phyloP scores from a whole-genome alignment of 768 basidiomycete genomes.

The Sporobolomyces pararoseus region DNA sequence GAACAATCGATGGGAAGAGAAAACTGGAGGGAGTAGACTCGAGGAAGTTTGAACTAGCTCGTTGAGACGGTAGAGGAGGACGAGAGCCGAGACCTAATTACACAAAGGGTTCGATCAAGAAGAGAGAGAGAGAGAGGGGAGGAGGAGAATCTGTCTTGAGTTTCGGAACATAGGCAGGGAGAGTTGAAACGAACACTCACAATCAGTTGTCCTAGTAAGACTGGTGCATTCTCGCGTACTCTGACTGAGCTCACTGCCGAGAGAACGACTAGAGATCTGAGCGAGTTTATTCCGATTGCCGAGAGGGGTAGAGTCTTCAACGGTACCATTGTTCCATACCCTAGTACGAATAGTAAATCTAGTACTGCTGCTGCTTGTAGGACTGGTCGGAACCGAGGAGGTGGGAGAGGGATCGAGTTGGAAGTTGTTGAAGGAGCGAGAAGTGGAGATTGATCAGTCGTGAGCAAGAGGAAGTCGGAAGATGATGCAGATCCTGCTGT shows the following conservation, averaged over 20 bases:
- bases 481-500: neutral
- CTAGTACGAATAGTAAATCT: conserved; percentile 1
- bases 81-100: conserved; percentile 30
- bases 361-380: neutral
- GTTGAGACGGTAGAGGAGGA: conserved; percentile 37
- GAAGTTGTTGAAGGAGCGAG: conserved; percentile 3
- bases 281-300: neutral
- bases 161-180: too few relatives aligned
- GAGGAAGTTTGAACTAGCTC: conserved; percentile 27
- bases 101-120: neutral
- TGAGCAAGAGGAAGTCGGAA: conserved; percentile 1
- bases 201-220: conserved; percentile 20
- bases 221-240: neutral
- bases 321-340: neutral
- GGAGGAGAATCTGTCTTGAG: too few relatives aligned
- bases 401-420: neutral
- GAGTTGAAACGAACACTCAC: too few relatives aligned
- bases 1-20: neutral
- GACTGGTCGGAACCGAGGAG: conserved; percentile 9
- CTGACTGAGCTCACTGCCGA: neutral
- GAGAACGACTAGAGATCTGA: neutral
- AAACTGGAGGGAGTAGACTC: neutral
- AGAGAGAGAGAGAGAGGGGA: too few relatives aligned
- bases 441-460: neutral
- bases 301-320: neutral